Evolutionary conservation across 192 early-diverging fungal genomes (phyloP).

Genomic region (Entomortierella beljakovae): DNA sequence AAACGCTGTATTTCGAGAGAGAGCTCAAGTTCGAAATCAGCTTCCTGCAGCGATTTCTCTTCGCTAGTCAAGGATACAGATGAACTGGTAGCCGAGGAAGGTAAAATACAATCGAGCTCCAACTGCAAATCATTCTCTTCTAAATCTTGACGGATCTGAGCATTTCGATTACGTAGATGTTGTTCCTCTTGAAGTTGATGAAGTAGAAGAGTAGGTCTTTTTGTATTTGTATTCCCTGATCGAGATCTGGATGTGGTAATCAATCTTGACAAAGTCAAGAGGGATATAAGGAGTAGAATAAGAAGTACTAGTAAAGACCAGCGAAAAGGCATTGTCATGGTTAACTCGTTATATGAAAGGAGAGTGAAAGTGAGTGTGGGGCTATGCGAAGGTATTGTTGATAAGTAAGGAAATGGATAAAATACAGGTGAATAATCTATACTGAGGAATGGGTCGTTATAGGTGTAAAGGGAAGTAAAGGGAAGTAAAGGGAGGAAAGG

Average conservation of each 20-base stretch:
- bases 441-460: constrained; percentile 27
- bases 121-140: constrained; percentile 46
- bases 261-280: constrained; percentile 35
- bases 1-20: constrained; percentile 34
- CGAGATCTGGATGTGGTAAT: background rate
- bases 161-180: constrained; percentile 33
- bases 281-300: constrained; percentile 36
- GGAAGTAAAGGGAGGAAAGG: no score
- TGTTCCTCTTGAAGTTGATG: constrained; percentile 49
- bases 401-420: background rate
- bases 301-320: constrained; percentile 38
- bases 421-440: no score
- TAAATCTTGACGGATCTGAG: constrained; percentile 32
- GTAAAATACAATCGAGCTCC: constrained; percentile 18
- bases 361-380: background rate
- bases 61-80: constrained; percentile 9
- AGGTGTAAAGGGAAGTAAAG: no score
- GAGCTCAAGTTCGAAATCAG: constrained; percentile 51
- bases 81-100: constrained; percentile 3
- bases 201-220: background rate
- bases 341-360: background rate
- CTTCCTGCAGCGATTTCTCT: constrained; percentile 27
- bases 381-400: background rate
- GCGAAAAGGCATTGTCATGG: constrained; percentile 34
- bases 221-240: background rate